Evolutionary conservation across 352 stramenopile species (phyloP).

Genomic region (Phytophthora megakarya): DNA sequence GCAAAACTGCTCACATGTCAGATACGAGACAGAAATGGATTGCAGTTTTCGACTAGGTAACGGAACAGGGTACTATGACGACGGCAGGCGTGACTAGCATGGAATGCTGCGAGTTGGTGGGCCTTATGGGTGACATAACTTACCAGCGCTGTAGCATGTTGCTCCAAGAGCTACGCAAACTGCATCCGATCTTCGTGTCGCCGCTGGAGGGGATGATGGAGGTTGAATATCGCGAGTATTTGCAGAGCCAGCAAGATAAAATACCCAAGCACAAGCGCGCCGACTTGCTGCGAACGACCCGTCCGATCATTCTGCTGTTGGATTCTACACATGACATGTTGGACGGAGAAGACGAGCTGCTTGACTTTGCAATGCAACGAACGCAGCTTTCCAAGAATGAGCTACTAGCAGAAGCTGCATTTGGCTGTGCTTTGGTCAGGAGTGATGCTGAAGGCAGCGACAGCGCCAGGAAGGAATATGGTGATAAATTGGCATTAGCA

Average conservation of each 20-base stretch:
- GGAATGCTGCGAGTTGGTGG: conserved; percentile 63
- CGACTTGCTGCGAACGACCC: conserved; percentile 37
- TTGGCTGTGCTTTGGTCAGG: conserved; percentile 29
- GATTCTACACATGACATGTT: conserved; percentile 43
- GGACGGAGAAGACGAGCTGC: conserved; percentile 58
- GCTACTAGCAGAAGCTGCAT: conserved; percentile 59
- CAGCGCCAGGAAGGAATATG: conserved; percentile 18
- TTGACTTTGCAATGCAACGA: conserved; percentile 55
- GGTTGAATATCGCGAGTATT: conserved; percentile 55
- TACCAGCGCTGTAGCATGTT: conserved; percentile 69
- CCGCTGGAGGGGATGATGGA: conserved; percentile 57
- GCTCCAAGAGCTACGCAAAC: conserved; percentile 58
- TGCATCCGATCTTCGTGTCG: conserved; percentile 56
- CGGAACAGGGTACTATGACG: conserved; percentile 13
- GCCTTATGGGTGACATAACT: conserved; percentile 54
- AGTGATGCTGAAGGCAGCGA: conserved; percentile 26
- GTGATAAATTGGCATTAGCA: conserved; percentile 43
- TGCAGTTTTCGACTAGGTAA: conserved; percentile 1
- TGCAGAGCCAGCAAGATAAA: conserved; percentile 37
- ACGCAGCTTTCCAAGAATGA: conserved; percentile 59
- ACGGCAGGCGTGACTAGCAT: conserved; percentile 16
- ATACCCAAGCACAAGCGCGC: conserved; percentile 37
- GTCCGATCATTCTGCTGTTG: conserved; percentile 61
- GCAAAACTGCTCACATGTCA: neutral
- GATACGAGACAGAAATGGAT: neutral